Evolutionary conservation across 2,329 filamentous ascomycete species (phyloP).

Genomic region (Didymellaceae sp.): DNA sequence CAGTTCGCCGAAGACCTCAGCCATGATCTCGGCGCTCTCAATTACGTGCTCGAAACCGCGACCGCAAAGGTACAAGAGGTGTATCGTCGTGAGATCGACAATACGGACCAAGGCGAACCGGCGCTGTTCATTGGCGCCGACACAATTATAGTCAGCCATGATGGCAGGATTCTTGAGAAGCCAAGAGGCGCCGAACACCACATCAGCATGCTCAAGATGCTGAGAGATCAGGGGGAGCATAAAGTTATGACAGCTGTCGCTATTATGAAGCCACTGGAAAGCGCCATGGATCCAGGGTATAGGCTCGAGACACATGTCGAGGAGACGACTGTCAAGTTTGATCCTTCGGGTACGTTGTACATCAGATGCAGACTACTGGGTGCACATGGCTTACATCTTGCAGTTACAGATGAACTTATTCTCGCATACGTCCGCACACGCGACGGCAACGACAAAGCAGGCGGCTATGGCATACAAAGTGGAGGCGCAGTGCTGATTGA

Average conservation of each 20-base stretch:
- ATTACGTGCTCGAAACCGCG: slow-evolving; percentile 90
- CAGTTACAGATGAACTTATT: slow-evolving; percentile 80
- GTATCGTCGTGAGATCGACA: slow-evolving; percentile 65
- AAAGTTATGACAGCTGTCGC: slow-evolving; percentile 86
- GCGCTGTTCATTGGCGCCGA: slow-evolving; percentile 88
- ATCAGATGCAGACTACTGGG: rapidly evolving
- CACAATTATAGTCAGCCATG: slow-evolving; percentile 80
- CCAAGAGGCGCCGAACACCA: slow-evolving; percentile 83
- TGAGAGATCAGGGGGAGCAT: slow-evolving; percentile 79
- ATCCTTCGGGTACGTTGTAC: slow-evolving; percentile 57
- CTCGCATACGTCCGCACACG: slow-evolving; percentile 80
- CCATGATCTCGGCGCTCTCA: slow-evolving; percentile 85
- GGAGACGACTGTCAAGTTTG: slow-evolving; percentile 91
- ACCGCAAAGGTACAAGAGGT: slow-evolving; percentile 82
- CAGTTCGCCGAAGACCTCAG: slow-evolving; percentile 83
- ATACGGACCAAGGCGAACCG: slow-evolving; percentile 69
- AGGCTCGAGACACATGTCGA: slow-evolving; percentile 80
- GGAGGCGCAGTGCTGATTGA: slow-evolving; percentile 86
- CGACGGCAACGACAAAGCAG: slow-evolving; percentile 95
- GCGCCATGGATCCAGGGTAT: slow-evolving; percentile 85
- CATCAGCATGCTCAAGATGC: slow-evolving; percentile 78
- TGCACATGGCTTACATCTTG: slow-evolving; percentile 12
- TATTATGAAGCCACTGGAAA: slow-evolving; percentile 80
- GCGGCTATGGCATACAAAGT: slow-evolving; percentile 93
- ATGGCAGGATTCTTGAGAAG: slow-evolving; percentile 87